Evolutionary conservation across 2,329 filamentous ascomycete genomes (phyloP).

Genomic region (Colletotrichum echinochloae): DNA sequence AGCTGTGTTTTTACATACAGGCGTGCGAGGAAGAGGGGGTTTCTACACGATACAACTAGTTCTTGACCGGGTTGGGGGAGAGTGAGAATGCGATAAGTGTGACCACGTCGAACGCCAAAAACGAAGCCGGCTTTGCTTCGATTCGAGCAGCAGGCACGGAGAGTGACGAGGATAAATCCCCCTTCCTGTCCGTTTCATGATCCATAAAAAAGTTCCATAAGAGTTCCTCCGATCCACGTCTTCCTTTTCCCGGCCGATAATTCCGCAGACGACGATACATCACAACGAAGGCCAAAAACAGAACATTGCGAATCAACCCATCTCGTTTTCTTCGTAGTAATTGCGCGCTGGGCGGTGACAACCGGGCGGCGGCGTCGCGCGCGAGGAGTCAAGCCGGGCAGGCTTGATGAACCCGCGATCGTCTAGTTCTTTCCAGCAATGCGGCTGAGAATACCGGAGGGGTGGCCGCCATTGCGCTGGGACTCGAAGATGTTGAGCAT

Average conservation of each 20-base stretch:
- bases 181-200: slow-evolving; percentile 36
- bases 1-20: slow-evolving; percentile 39
- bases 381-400: not conserved
- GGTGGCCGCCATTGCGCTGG: slow-evolving; percentile 45
- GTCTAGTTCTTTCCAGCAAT: slow-evolving; percentile 48
- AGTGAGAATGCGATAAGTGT: not conserved
- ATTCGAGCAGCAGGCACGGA: slow-evolving; percentile 9
- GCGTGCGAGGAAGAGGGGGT: slow-evolving; percentile 27
- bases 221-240: slow-evolving; percentile 34
- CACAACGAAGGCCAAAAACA: not conserved
- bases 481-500: slow-evolving; percentile 83
- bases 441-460: slow-evolving; percentile 56
- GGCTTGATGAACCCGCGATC: slow-evolving; percentile 14
- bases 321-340: slow-evolving; percentile 6
- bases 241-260: slow-evolving; percentile 18
- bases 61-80: slow-evolving; percentile 6
- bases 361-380: slow-evolving; percentile 4
- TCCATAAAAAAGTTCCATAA: slow-evolving; percentile 38
- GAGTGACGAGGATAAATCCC: slow-evolving; percentile 5
- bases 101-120: slow-evolving; percentile 27
- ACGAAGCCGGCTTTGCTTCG: slow-evolving; percentile 20
- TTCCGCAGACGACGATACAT: slow-evolving; percentile 5
- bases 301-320: slow-evolving; percentile 1
- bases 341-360: slow-evolving; percentile 4
- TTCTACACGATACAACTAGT: slow-evolving; percentile 36